Percentiles rank a stretch among this genome's conserved stretches.
These are phyloP conservation scores for Chloromonas sp. DNA, from an alignment of 163 green algal genomes.

Conservation along the genomic window DNA sequence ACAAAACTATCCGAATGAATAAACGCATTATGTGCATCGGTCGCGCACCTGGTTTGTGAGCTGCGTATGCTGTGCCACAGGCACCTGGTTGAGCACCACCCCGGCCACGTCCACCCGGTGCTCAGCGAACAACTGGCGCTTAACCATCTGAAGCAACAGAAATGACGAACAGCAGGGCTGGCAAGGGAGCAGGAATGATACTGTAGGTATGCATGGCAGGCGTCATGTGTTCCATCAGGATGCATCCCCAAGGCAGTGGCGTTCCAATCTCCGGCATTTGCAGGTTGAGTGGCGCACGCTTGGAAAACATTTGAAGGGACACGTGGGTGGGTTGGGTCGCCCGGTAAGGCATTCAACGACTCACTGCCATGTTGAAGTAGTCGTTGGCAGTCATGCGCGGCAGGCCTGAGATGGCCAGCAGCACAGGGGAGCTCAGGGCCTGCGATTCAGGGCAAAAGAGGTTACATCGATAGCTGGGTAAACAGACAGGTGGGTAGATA, in stretches of 20 bases:
- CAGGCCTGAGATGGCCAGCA: conserved; percentile 29
- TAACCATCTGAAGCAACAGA: conserved; percentile 12
- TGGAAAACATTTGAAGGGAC: no score
- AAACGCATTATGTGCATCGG: no score
- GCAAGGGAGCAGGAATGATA: not conserved
- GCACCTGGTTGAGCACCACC: conserved; percentile 58
- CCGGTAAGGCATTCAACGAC: not conserved
- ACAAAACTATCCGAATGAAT: no score
- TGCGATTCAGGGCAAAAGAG: not conserved
- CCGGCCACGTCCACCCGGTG: conserved; percentile 46
- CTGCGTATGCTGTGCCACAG: not conserved
- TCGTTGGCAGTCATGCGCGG: conserved; percentile 13
- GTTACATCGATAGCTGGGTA: conserved; percentile 8
- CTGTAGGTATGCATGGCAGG: no score
- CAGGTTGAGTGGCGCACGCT: no score
- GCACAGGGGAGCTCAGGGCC: conserved; percentile 10
- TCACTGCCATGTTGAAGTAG: conserved; percentile 18
- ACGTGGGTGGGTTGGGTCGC: no score
- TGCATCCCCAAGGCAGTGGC: no score
- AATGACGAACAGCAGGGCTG: not conserved
- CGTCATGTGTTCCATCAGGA: no score
- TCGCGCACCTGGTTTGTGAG: not conserved
- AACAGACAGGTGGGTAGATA: no score
- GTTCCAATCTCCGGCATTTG: no score
- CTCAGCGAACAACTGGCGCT: conserved; percentile 21